Base-by-base conservation (phyloP, 2,329 filamentous ascomycete species). In the Diaporthe batatas region DNA sequence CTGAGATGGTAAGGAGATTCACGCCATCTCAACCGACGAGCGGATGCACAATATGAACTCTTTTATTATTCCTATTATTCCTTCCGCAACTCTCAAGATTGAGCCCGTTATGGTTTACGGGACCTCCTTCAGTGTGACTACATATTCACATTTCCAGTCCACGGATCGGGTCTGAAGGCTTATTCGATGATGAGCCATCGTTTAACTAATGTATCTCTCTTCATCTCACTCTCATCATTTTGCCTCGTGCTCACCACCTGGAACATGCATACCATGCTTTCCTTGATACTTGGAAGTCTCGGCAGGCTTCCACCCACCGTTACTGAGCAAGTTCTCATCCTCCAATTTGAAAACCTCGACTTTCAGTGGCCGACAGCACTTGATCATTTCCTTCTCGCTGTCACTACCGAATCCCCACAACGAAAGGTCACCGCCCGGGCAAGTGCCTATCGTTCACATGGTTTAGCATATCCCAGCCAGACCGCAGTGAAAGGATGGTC, bases 401-500 rank as follows among this genome's bases (percentile, higher is more conserved):
- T 88, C 88, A 55, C 87, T 89, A 16, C 92, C 91, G 86, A 94
- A 96, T 0, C 93, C 93, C 93, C 93, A 96, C n/a, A 90, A 86
- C 1, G 92, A 94, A 62, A 96, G 83, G 79, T 96, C 94, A 0
- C 94, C 94, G 1, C 94, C 94, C 0, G 94, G 94, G 79, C 94
- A 96, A 0, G 94, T 93, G 74, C 86, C 85, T 88, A n/a, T 32
- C 11, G 25, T 16, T 49, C 11, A 12, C 44, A 29, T 10, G 12
- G 36, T 84, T 87, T 77, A 91, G 79, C 8, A n/a, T 1, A 39
- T 12, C 14, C 47, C 2, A 1, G 32, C 32, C 2, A 6, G 32
- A 8, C 3, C 3, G 3, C 18, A 25, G 2, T 11, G 1, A 5
- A 49, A 4, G 18, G 18, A 14, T 39, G 10, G 1, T 16, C 12